These are phyloP conservation scores for Apiotrichum sp. DNA, from an alignment of 1,284 basidiomycete species.

Conservation along the genomic window DNA sequence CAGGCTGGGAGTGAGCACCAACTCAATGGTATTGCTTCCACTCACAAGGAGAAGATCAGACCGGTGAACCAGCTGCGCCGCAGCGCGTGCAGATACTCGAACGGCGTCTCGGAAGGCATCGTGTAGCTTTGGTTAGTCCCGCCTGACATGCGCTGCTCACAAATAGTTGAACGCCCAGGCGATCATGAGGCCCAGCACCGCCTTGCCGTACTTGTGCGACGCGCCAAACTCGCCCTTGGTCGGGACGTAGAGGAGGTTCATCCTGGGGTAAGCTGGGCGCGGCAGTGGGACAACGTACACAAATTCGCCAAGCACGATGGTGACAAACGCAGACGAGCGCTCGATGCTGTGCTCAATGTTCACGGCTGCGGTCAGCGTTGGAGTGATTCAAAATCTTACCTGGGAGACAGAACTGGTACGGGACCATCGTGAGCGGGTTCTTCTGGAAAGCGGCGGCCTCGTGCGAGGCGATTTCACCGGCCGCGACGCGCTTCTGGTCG, in stretches of 20 bases:
- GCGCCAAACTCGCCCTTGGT: slow-evolving; percentile 14
- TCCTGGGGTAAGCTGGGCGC: not conserved
- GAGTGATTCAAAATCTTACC: too few species aligned
- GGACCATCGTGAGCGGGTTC: too few species aligned
- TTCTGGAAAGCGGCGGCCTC: too few species aligned
- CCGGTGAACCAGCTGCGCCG: slow-evolving; percentile 44
- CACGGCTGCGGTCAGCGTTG: slow-evolving; percentile 33
- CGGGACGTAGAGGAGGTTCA: slow-evolving; percentile 11
- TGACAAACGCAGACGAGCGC: slow-evolving; percentile 43
- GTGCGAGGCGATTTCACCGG: too few species aligned
- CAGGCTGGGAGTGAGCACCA: slow-evolving; percentile 17
- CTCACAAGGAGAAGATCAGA: slow-evolving; percentile 35
- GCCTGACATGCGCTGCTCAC: not conserved
- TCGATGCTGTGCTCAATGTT: slow-evolving; percentile 49
- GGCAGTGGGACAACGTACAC: too few species aligned
- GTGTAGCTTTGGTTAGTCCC: slow-evolving; percentile 20
- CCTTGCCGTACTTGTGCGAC: slow-evolving; percentile 36
- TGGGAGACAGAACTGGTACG: too few species aligned
- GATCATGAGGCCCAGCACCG: slow-evolving; percentile 43
- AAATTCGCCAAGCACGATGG: slow-evolving; percentile 33
- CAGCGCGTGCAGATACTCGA: slow-evolving; percentile 34
- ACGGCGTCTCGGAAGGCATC: too few species aligned
- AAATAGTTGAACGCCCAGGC: slow-evolving; percentile 48
- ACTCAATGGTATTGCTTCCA: too few species aligned
- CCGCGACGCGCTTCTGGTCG: too few species aligned